These are phyloP conservation scores for Taphrina betulina DNA, from an alignment of 1,139 yeast genomes.

Conservation along the genomic window DNA sequence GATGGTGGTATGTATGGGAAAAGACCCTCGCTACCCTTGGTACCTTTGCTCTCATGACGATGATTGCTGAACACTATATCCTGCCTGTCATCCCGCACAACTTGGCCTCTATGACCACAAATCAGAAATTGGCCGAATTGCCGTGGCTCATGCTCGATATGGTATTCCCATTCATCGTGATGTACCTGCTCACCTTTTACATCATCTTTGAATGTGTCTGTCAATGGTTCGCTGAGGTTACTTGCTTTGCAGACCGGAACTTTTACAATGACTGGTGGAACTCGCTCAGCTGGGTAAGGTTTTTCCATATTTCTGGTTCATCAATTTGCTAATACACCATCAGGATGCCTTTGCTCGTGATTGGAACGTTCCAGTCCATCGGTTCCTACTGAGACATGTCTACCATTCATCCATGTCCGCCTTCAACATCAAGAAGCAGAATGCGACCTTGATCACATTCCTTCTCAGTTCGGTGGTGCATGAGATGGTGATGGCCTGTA, in stretches of 20 bases:
- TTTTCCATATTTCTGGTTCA: no score
- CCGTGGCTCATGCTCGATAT: slow-evolving; percentile 68
- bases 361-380: slow-evolving; percentile 96
- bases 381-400: slow-evolving; percentile 84
- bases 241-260: slow-evolving; percentile 63
- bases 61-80: slow-evolving; percentile 73
- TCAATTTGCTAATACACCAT: no score
- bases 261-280: slow-evolving; percentile 94
- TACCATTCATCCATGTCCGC: slow-evolving; percentile 88
- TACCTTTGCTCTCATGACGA: slow-evolving; percentile 75
- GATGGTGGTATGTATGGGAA: slow-evolving; percentile 68
- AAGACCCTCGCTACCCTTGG: slow-evolving; percentile 83
- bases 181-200: slow-evolving; percentile 76
- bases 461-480: slow-evolving; percentile 78
- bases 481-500: slow-evolving; percentile 87
- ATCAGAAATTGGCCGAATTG: slow-evolving; percentile 54
- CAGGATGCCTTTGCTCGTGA: slow-evolving; percentile 87
- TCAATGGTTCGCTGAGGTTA: slow-evolving; percentile 77
- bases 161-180: slow-evolving; percentile 55
- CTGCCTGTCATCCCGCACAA: slow-evolving; percentile 70
- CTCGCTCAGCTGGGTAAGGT: slow-evolving; percentile 88
- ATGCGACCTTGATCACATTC: slow-evolving; percentile 80
- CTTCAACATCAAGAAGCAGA: slow-evolving; percentile 59
- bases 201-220: slow-evolving; percentile 94
- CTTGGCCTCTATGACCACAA: slow-evolving; percentile 45